Conservation (phyloP, 192 early-diverging fungal genomes). For the Backusella westeae region DNA sequence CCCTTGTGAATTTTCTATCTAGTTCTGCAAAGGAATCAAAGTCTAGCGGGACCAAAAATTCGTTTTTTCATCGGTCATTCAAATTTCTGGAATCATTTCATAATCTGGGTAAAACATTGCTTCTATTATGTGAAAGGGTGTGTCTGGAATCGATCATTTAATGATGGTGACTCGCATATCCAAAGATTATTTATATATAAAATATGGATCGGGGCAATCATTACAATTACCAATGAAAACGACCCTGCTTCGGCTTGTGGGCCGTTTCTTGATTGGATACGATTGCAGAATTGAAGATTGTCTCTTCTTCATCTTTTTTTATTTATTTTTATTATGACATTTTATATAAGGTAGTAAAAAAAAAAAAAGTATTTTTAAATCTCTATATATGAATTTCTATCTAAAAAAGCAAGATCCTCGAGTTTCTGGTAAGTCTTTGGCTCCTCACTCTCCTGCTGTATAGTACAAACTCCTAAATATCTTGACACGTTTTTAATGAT, state of each 20-base stretch:
- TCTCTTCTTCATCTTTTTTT: background rate
- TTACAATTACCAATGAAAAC: background rate
- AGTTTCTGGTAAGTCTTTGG: background rate
- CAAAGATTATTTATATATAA: background rate
- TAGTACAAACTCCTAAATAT: background rate
- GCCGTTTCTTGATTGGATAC: background rate
- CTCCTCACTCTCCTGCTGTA: background rate
- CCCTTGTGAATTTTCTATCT: background rate
- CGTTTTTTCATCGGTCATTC: background rate
- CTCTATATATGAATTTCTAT: background rate
- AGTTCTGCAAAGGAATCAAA: background rate
- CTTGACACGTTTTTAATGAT: constrained; percentile 1
- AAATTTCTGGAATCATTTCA: background rate
- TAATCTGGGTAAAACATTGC: background rate
- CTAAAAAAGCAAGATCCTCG: constrained; percentile 1
- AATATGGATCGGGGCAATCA: constrained; percentile 7
- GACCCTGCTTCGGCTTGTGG: background rate
- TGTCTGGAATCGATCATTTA: background rate
- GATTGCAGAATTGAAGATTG: background rate
- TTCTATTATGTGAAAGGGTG: background rate
- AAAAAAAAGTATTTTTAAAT: background rate
- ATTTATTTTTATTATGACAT: background rate
- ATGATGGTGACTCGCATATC: background rate
- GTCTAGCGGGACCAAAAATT: background rate
- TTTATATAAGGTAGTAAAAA: background rate